phyloP scores from a whole-genome alignment of 2,329 filamentous ascomycete species.

The Botrytis fabae region DNA sequence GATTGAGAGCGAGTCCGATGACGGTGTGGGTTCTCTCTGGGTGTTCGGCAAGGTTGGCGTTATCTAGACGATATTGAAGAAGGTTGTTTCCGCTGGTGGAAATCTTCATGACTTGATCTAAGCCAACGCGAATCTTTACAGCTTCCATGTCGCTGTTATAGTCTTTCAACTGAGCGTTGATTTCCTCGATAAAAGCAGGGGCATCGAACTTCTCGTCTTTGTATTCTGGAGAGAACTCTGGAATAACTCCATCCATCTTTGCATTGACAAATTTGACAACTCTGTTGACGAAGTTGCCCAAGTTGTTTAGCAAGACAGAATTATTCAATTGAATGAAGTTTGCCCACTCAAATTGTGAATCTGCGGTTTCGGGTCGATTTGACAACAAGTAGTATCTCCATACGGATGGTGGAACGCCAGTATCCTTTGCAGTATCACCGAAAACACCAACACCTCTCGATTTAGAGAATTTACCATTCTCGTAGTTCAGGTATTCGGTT shows the following conservation, averaged over 20 bases:
- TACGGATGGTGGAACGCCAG: conserved; percentile 80
- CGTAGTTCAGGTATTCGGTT: conserved; percentile 87
- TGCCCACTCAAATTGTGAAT: conserved; percentile 88
- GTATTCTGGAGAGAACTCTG: conserved; percentile 57
- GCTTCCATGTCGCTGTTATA: conserved; percentile 70
- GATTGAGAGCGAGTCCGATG: conserved; percentile 78
- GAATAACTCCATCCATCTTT: conserved; percentile 67
- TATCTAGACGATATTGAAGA: conserved; percentile 49
- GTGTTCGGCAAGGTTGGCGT: conserved; percentile 43
- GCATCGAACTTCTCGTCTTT: conserved; percentile 55
- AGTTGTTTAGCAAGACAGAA: conserved; percentile 76
- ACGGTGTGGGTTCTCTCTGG: conserved; percentile 45
- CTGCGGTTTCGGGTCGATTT: conserved; percentile 79
- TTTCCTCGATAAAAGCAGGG: conserved; percentile 49
- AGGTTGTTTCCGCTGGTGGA: conserved; percentile 63
- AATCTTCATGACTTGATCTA: conserved; percentile 66
- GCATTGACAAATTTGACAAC: conserved; percentile 75
- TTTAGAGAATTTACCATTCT: conserved; percentile 90
- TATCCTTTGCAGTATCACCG: conserved; percentile 84
- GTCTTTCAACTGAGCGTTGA: conserved; percentile 64
- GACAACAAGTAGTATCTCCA: conserved; percentile 92
- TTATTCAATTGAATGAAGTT: conserved; percentile 84
- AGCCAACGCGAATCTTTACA: conserved; percentile 67
- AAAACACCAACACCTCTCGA: conserved; percentile 88
- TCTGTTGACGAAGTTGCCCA: conserved; percentile 72